Evolutionary conservation across 2,329 filamentous ascomycete species (phyloP), one percentile per base, ranked within the genome.

Genomic region (Pseudonectria buxi): DNA sequence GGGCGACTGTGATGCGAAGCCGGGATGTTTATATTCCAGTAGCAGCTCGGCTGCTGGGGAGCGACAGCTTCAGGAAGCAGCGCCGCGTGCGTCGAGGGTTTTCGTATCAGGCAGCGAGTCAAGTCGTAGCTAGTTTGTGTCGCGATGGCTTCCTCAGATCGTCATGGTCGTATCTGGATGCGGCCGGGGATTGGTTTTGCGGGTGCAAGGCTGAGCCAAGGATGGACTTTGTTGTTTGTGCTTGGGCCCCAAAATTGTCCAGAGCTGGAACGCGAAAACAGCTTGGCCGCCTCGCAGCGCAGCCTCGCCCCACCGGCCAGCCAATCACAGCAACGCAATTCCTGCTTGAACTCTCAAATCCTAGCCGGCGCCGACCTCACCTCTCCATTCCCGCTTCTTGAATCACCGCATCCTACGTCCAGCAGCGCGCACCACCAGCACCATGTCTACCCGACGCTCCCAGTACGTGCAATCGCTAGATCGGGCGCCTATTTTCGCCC

Each of bases 361-460:
- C 51, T 45, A 47, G 51, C 51, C 45, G 42, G 48, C 22, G 33
- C 34, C 46, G 42, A 54, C 50, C 45, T 54, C 47, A 54, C 41
- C 45, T 44, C 40, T 41, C 44, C 42, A 44, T 43, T 46, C 45
- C 45, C 45, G 47, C 51, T 45, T 45, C 45, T 50, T 40, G 50
- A 51, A 46, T 48, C 47, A 52, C 46, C 44, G 39, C 47, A 49
- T 45, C 49, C 45, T 39, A 51, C 44, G 41, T 39, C 43, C 45
- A 50, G 45, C 53, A 49, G 48, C 53, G 38, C 45, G 48, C 46
- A 52, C 9, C 35, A 50, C 40, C 52, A 46, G 45, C 53, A 64
- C 37, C 43, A 68, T 68, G 64, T 53, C 64, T 49, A 52, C 57
- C 45, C 63, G 64, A 63, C 55, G 61, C 53, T 41, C 64, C 43